Evolutionary conservation across 1,284 basidiomycete genomes (phyloP).

Genomic region (Thecaphora frezii): DNA sequence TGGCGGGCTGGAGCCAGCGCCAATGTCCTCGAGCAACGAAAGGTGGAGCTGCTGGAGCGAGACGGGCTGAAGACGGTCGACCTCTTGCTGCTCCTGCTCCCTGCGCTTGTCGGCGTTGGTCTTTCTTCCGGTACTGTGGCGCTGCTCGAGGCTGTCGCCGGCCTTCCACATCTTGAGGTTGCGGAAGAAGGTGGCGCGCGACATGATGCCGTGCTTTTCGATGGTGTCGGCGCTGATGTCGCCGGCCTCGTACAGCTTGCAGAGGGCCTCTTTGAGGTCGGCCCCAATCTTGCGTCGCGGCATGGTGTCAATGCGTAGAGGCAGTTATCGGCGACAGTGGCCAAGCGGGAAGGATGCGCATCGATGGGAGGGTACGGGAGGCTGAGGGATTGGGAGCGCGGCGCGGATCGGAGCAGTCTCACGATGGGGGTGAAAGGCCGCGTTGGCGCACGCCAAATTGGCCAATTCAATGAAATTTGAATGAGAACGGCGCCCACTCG

Average conservation of each 20-base stretch:
- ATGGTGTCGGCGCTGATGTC: slow-evolving; percentile 37
- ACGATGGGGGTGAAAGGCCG: slow-evolving; percentile 15
- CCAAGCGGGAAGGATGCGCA: background rate
- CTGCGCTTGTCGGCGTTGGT: slow-evolving; percentile 38
- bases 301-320: slow-evolving; percentile 7
- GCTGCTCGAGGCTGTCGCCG: slow-evolving; percentile 32
- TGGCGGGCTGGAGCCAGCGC: background rate
- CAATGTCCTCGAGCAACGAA: slow-evolving; percentile 12
- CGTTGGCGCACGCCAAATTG: slow-evolving; percentile 5
- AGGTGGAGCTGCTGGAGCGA: slow-evolving; percentile 24
- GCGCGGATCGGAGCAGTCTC: slow-evolving; percentile 30
- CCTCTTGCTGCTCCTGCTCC: slow-evolving; percentile 25
- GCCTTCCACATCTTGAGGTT: slow-evolving; percentile 38
- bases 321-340: background rate
- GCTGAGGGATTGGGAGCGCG: background rate
- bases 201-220: slow-evolving; percentile 41
- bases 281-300: slow-evolving; percentile 38
- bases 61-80: slow-evolving; percentile 20
- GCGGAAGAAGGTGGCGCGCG: slow-evolving; percentile 35
- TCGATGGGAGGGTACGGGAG: background rate
- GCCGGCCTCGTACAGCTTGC: slow-evolving; percentile 39
- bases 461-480: slow-evolving; percentile 40
- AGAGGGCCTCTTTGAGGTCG: slow-evolving; percentile 39
- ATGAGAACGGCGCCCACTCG: no score
- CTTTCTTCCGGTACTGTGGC: slow-evolving; percentile 37